Base-by-base conservation (phyloP, 441 rosid species). In the Pelargonium cotyledonis region DNA sequence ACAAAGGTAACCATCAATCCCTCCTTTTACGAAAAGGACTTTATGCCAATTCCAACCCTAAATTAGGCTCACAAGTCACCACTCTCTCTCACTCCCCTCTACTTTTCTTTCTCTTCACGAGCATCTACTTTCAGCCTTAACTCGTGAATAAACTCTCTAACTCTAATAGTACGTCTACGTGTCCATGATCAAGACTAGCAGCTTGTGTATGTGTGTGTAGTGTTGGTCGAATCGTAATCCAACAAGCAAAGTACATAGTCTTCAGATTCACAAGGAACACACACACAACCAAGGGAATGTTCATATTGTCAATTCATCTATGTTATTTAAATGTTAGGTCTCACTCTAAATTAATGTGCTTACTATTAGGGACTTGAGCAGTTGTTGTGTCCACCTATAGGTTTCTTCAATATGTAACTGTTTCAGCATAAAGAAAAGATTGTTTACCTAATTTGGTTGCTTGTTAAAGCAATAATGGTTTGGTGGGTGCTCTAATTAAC, bases 1-100 rank as follows among this genome's bases (percentile, higher is more conserved):
- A 71, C 6, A 53, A 23, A 12, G 65, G 68, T 63, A 63, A 66
- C 73, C 72, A 77, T 79, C 82, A 60, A 71, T 68, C 63, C 72
- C 49, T 70, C 77, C 70, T 66, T 75, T 26, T 12, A 55, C 1
- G 71, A 75, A 49, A 72, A 67, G 8, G 74, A 78, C 79, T 47
- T 67, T 44, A 65, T 14, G 76, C 81, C 81, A 78, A 78, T 70
- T 65, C 26, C 49, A 62, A 21, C 65, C 44, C 65, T 63, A 7
- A 38, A 57, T 61, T 60, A 15, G 49, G 44, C 69, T 65, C 15
- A 18, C 60, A 46, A 46, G 53, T 46, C 51, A 46, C 53, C 3
- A 11, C 53, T 46, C 12, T 46, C 12, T 46, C 26, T 46, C 14
- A 9, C 14, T 11, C 29, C 1, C 38, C 18, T 58, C 23, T 14